Evolutionary conservation across 805 yeast genomes (phyloP), one percentile per base, ranked within the genome.

Genomic region (Metschnikowia cubensis): DNA sequence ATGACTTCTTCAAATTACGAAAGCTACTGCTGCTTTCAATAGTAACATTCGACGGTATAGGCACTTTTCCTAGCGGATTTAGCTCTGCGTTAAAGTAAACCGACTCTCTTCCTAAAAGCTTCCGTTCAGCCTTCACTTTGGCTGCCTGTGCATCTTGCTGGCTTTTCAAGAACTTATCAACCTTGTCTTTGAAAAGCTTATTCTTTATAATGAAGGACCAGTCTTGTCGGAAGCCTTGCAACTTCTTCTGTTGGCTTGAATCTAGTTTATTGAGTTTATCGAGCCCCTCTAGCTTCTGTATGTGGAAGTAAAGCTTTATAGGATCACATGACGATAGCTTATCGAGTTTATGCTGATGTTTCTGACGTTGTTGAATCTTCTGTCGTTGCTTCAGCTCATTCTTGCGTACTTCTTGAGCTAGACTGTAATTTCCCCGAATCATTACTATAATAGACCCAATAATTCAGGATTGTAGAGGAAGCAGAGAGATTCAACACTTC

Each of bases 51-150:
- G 17, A 31, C 31, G 32, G 10, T 21, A 43, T 22, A 0, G 87
- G 86, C 0, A 83, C 79, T 43, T 59, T 64, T 0, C 89, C 89
- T 4, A 74, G 59, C 2, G 85, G 83, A 52, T 84, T 84, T 69
- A 85, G 75, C 53, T 84, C 87, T 4, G 84, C 82, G 56, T 84
- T 85, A 63, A 80, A 83, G 59, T 78, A 84, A 1, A 82, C 69
- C 6, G 87, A 82, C 35, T 71, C 65, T 29, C 56, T 59, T 1
- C 83, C 84, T 57, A 79, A 65, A 7, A 69, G 64, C 45, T 59
- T 70, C 52, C 50, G 57, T n/a, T 49, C 52, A 42, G 49, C 60
- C 37, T 47, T 50, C 32, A 50, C 50, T 38, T 55, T 51, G 33
- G 58, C 53, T 32, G 49, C 48, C 38, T 60, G 56, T 33, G 60